Evolutionary conservation across 805 yeast genomes (phyloP), one percentile per base, ranked within the genome.

Genomic region (Candida schatavii): DNA sequence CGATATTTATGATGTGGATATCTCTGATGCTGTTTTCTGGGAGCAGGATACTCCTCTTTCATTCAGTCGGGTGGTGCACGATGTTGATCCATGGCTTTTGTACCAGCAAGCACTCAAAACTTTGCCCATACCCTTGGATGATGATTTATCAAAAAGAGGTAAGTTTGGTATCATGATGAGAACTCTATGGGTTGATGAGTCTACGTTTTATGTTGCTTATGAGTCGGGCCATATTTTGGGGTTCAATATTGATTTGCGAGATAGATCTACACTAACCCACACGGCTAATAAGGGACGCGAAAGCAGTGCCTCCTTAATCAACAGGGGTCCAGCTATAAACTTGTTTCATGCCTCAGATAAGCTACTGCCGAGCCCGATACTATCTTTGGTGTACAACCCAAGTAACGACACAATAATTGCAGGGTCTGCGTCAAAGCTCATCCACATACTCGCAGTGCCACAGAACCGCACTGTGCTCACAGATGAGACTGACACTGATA

Each of bases 141-240:
- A 48, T 21, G 29, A 34, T 4, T 37, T 17, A 22, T 47, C 39
- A 46, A 34, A 46, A 50, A 27, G 78, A 72, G 56, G 59, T 17
- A 65, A 65, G 13, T 70, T 77, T 26, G 95, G 95, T 1, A 83
- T 85, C 31, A 74, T 84, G 11, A 85, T 88, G 88, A 74, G 70
- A 35, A 50, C 83, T 2, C 45, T 54, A 1, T 73, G 78, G 59
- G 50, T 73, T 9, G 49, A 54, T 2, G 25, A 42, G 5, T 46
- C 56, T 7, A 42, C 59, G 1, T 52, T 79, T 14, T 59, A 60
- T 14, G 66, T 83, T 4, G 96, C 95, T 1, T 87, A 75, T 54
- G 96, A 87, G 56, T 81, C 85, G 14, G 95, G 96, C 0, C 81
- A 77, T 49, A 40, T 70, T 5, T 29, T 59, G 18, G 70, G 66